Evolutionary conservation across 208 protist species (phyloP).

Genomic region (Acanthamoeba triangularis): DNA sequence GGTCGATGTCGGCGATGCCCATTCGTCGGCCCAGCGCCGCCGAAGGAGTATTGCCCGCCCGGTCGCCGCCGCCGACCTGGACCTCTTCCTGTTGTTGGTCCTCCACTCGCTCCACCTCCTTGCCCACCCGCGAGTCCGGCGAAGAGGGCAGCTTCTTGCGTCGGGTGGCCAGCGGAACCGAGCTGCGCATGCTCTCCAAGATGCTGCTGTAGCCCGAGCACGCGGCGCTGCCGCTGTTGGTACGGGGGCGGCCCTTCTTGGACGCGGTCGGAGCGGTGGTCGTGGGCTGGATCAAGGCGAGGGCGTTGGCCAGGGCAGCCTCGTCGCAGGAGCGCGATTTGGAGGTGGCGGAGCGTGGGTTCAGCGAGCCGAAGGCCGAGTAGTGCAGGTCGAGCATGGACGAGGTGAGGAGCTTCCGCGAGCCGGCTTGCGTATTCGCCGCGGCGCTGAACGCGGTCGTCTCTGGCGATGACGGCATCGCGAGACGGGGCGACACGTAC

Average conservation of each 20-base stretch:
- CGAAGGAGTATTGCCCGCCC: neutral
- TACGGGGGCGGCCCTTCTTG: neutral
- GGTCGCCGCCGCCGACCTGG: neutral
- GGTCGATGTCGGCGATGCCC: constrained; percentile 69
- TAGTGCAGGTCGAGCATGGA: neutral
- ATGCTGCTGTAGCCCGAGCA: neutral
- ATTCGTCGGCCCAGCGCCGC: constrained; percentile 10
- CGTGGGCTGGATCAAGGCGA: neutral
- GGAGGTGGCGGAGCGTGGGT: neutral
- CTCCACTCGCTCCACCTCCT: neutral
- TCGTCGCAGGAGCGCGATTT: constrained; percentile 8
- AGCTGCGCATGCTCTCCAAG: neutral
- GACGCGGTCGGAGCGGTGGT: too few species aligned
- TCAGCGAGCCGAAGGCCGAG: neutral
- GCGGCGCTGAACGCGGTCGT: too few species aligned
- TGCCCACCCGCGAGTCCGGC: neutral
- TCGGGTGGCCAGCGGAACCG: neutral
- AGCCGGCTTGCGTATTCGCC: neutral
- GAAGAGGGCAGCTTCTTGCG: neutral
- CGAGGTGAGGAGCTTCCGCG: neutral
- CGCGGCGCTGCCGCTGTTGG: neutral
- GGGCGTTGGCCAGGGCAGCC: neutral
- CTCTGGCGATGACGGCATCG: too few species aligned
- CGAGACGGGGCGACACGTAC: too few species aligned
- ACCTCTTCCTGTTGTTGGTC: neutral